Base-by-base conservation (phyloP, 805 yeast species). In the Hanseniaspora jakobsenii region DNA sequence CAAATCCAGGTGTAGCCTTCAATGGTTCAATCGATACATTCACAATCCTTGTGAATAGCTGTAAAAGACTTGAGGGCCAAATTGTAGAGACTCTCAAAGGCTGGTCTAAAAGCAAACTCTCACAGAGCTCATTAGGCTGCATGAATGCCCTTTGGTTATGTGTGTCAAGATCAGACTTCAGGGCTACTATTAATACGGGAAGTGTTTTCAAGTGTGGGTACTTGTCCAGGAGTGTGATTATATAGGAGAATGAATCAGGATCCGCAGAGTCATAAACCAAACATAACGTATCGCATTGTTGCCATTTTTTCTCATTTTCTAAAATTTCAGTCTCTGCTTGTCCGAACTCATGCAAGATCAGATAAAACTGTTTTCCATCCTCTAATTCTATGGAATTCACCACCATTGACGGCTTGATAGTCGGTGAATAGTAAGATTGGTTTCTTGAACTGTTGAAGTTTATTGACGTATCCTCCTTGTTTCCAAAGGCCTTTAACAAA, bases 361-460 rank as follows among this genome's bases (percentile, higher is more conserved):
- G 63, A 56, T 91, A 91, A 57, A 94, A 86, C 60, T 91, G 98
- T 56, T 84, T 87, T 2, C 98, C 97, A 2, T 97, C 97, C 41
- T 78, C 78, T 55, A 87, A 63, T 57, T 91, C 99, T 10, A 91
- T 86, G 53, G 91, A 86, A 56, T 91, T 91, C 1, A 86, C 95
- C 3, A 84, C 94, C 2, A 83, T 70, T 29, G 80, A 69, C 2
- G 94, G 87, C 47, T 73, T 75, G 12, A 84, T 75, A 0, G 96
- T 83, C 0, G 96, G 95, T 12, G 81, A 73, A 57, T 86, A 81
- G 2, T 35, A 35, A 2, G 24, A 7, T 3, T 42, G 26, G 14
- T 34, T 6, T 9, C 31, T 23, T 1, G 46, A 35, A 1, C 39
- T 35, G n/a, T n/a, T n/a, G 8, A 66, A 53, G 13, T 78, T 84